Evolutionary conservation across 768 basidiomycete genomes (phyloP), one percentile per base, ranked within the genome.

Genomic region (Lyophyllum semitale): DNA sequence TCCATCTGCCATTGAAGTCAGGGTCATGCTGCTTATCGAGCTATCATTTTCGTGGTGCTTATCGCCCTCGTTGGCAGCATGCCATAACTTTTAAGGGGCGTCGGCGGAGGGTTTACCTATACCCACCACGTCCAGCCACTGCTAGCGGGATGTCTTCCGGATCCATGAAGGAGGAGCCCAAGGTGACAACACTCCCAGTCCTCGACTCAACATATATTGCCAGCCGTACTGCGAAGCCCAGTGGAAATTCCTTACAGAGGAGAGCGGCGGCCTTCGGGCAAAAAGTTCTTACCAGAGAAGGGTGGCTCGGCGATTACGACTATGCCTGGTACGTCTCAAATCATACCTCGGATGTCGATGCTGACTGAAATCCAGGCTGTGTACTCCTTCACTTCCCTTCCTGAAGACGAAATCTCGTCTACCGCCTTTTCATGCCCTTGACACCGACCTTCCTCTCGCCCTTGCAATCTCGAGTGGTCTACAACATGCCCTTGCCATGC

Each of bases 301-400:
- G 91, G 8, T 93, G 91, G 91, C 54, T 93, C n/a, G 91, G 91
- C 0, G 87, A 88, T 66, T 93, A 92, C 65, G 83, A 93, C 72
- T 93, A 89, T 63, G 78, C 72, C 8, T 87, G 84, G 82, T 77
- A 51, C 30, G 67, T 57, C 25, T 12, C n/a, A 53, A n/a, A n/a
- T n/a, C 29, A 13, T 18, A 0, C 29, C 2, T 8, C 27, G 2
- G n/a, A n/a, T n/a, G n/a, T n/a, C n/a, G 42, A 15, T 8, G 35
- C 27, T 41, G n/a, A 41, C 22, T 35, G 17, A 22, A 23, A 17
- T 25, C n/a, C 37, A 76, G 82, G 80, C 78, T 91, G 51, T 92
- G 90, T 66, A 80, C 75, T 18, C 90, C 91, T 2, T 70, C 74
- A 1, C 73, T 91, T 0, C 91, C 91, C 0, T 90, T 82, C 63